A percentile compares a stretch with the other conserved stretches of the same genome.
These are phyloP conservation scores for Picochlorum sp. DNA, from an alignment of 139 green algal species.

Conservation along the genomic window DNA sequence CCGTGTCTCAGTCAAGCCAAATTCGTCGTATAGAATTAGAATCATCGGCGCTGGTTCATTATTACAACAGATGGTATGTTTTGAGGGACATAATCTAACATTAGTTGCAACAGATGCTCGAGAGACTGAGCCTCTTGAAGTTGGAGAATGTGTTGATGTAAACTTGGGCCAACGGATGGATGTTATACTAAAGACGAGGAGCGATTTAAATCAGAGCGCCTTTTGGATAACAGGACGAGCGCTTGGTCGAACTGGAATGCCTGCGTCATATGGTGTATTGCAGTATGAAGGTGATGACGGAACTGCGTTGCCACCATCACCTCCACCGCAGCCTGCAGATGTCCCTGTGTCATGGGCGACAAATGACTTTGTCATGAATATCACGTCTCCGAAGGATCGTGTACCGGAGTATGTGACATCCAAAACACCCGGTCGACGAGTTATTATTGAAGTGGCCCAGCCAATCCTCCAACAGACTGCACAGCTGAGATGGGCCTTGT, in stretches of 20 bases:
- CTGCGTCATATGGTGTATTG: not conserved
- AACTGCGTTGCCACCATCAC: not conserved
- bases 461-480: conserved; percentile 6
- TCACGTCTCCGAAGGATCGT: not conserved
- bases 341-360: not conserved
- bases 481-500: conserved; percentile 13
- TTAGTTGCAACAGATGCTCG: conserved; percentile 31
- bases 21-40: conserved; percentile 28
- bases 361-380: not conserved
- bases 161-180: conserved; percentile 42
- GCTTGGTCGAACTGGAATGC: not conserved
- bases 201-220: not conserved
- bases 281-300: not conserved
- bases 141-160: conserved; percentile 36
- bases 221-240: not conserved
- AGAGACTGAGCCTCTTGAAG: conserved; percentile 15
- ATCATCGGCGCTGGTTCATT: conserved; percentile 33
- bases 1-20: not conserved
- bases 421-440: not conserved
- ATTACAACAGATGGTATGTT: conserved; percentile 42
- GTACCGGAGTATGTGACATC: not conserved
- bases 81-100: conserved; percentile 33
- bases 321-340: not conserved
- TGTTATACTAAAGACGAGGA: not conserved
- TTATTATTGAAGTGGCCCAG: not conserved